Evolutionary conservation across 176 grass and related monocot genomes (phyloP).

Genomic region (Triticum monococcum): DNA sequence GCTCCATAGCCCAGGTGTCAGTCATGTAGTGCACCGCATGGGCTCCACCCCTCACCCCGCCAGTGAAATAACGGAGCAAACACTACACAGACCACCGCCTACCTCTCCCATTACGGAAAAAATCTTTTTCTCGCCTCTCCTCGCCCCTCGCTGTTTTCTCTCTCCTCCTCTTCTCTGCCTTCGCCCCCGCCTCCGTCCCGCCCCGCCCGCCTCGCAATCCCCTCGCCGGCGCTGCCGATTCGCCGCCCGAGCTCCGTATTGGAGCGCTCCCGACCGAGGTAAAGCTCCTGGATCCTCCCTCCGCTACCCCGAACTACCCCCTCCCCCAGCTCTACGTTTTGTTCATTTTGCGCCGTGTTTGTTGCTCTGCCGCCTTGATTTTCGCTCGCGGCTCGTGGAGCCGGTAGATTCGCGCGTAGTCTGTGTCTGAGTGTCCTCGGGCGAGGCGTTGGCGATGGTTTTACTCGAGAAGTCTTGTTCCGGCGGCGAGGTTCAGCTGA

Average conservation of each 20-base stretch:
- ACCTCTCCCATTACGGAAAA: slow-evolving; percentile 34
- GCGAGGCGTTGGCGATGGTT: not conserved
- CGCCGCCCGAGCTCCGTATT: slow-evolving; percentile 1
- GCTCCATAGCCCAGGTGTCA: not conserved
- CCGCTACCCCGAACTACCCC: not conserved
- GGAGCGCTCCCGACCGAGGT: slow-evolving; percentile 29
- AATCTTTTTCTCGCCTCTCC: slow-evolving; percentile 61
- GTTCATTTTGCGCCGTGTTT: not conserved
- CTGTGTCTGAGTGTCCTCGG: not conserved
- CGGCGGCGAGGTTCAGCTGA: not conserved
- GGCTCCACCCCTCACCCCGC: not conserved
- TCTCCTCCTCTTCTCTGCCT: slow-evolving; percentile 19
- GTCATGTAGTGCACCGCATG: not conserved
- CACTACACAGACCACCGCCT: slow-evolving; percentile 31
- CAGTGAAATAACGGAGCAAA: slow-evolving; percentile 29
- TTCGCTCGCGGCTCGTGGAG: not conserved
- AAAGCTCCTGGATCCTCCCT: not conserved
- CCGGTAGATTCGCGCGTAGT: not conserved
- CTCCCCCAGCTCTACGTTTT: not conserved
- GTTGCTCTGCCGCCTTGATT: not conserved
- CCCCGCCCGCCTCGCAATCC: slow-evolving; percentile 3
- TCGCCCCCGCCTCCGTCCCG: not conserved
- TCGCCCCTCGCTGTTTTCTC: slow-evolving; percentile 13
- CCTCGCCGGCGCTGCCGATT: not conserved
- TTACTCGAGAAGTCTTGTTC: not conserved